Conservation (phyloP, 2,329 filamentous ascomycete species). For the Sclerotinia glacialis region DNA sequence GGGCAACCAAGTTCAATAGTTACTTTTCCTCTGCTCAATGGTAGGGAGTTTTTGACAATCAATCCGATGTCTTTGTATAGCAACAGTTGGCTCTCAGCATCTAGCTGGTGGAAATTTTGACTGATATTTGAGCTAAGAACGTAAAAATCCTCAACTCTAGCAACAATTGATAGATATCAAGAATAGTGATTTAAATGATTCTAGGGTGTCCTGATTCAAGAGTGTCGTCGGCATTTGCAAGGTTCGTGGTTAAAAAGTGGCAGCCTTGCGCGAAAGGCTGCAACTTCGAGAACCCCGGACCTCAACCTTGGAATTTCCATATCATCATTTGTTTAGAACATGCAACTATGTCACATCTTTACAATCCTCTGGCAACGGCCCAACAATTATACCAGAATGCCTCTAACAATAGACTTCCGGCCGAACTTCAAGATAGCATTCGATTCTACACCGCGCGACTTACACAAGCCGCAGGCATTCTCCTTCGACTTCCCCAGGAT, state of each 20-base stretch:
- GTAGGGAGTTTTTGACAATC: neutral
- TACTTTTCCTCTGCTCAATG: neutral
- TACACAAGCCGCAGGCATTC: slow-evolving; percentile 74
- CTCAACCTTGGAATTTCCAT: slow-evolving; percentile 5
- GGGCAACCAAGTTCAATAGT: neutral
- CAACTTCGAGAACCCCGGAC: slow-evolving; percentile 3
- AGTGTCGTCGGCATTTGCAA: neutral
- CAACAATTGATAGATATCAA: neutral
- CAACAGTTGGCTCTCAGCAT: neutral
- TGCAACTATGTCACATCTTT: slow-evolving; percentile 56
- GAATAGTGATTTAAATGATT: neutral
- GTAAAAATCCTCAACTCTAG: neutral
- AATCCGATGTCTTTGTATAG: neutral
- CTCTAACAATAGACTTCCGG: slow-evolving; percentile 57
- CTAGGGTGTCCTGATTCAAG: neutral
- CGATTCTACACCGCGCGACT: slow-evolving; percentile 70
- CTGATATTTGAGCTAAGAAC: neutral
- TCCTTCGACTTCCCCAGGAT: slow-evolving; percentile 81
- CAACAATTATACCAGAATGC: slow-evolving; percentile 62
- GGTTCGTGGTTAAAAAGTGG: slow-evolving; percentile 11
- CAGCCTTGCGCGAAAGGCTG: slow-evolving; percentile 34
- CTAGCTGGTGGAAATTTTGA: neutral
- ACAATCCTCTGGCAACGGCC: slow-evolving; percentile 70
- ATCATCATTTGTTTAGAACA: slow-evolving; percentile 5
- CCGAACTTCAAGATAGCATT: slow-evolving; percentile 68